These are phyloP conservation scores for Plectosphaerella plurivora DNA, from an alignment of 2,329 filamentous ascomycete genomes.

Conservation along the genomic window DNA sequence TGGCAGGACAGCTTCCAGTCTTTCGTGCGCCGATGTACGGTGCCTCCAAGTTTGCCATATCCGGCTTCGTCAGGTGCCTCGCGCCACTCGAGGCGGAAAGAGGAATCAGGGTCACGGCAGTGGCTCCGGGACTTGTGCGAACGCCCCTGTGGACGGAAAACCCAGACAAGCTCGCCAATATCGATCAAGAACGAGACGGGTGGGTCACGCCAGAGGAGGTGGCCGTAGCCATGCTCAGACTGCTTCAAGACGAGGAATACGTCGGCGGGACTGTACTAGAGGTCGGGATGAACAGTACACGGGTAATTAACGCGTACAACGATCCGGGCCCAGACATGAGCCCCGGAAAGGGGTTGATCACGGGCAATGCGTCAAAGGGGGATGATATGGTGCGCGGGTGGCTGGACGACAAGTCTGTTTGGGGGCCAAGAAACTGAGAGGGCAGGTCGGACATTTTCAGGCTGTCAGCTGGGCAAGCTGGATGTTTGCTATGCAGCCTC, in stretches of 20 bases:
- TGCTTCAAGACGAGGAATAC: constrained; percentile 25
- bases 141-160: constrained; percentile 42
- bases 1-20: constrained; percentile 28
- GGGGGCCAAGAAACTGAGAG: constrained; percentile 9
- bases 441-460: too few relatives aligned
- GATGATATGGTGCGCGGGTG: constrained; percentile 19
- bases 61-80: constrained; percentile 35
- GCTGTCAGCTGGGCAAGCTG: too few relatives aligned
- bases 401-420: constrained; percentile 18
- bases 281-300: constrained; percentile 24
- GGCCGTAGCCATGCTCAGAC: constrained; percentile 37
- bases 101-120: constrained; percentile 34
- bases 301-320: constrained; percentile 27
- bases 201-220: constrained; percentile 39
- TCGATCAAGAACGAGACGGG: constrained; percentile 26
- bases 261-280: constrained; percentile 37
- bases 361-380: constrained; percentile 20
- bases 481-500: too few relatives aligned
- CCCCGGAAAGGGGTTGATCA: constrained; percentile 19
- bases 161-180: constrained; percentile 33
- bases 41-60: constrained; percentile 32
- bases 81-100: constrained; percentile 30
- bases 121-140: constrained; percentile 36
- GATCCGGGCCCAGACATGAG: constrained; percentile 32
- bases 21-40: constrained; percentile 31